Base-by-base conservation (phyloP, 306 rosid genomes). In the Acacia crassicarpa region DNA sequence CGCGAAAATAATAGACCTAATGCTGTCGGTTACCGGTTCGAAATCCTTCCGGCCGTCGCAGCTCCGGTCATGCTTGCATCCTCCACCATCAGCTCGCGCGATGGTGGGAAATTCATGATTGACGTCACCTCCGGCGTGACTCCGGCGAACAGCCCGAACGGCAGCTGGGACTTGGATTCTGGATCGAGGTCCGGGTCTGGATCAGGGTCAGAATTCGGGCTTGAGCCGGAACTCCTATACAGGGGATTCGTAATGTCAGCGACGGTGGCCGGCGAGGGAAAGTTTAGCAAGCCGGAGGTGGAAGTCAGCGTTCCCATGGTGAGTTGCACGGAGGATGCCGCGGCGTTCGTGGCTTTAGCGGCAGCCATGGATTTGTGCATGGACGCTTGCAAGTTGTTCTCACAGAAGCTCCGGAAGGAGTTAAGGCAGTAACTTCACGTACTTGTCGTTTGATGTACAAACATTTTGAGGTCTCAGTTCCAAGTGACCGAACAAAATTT, bases 181-280 rank as follows among this genome's bases (percentile, higher is more conserved):
- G 80, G 83, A 3, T 84, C 85, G 0, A 56, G 81, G 44, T 41
- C 80, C 10, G 58, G 71, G 23, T 77, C 80, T 5, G 72, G 80
- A 0, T 82, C 86, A 22, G 79, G 83, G 2, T 81, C 75, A 12
- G 90, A 84, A 23, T 84, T 84, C 25, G 83, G 80, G 10, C 45
- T 79, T 0, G 88, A 82, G 3, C 76, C 38, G 15, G 82, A 63
- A 23, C 72, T 78, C 1, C 14, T 79, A 9, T 87, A 84, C 6
- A 82, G 76, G 20, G 90, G 90, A 0, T 87, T 87, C 77, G 90
- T 87, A 66, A 87, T 87, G 90, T 87, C 90, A 8, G 86, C 90
- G 32, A 84, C 56, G 44, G 84, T 87, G 80, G 83, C 77, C 41
- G 88, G 90, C 0, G 83, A 82, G 6, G 35, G 86, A 0, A 82